Base-by-base conservation (phyloP, 306 rosid genomes). In the Cucurbita maxima region DNA sequence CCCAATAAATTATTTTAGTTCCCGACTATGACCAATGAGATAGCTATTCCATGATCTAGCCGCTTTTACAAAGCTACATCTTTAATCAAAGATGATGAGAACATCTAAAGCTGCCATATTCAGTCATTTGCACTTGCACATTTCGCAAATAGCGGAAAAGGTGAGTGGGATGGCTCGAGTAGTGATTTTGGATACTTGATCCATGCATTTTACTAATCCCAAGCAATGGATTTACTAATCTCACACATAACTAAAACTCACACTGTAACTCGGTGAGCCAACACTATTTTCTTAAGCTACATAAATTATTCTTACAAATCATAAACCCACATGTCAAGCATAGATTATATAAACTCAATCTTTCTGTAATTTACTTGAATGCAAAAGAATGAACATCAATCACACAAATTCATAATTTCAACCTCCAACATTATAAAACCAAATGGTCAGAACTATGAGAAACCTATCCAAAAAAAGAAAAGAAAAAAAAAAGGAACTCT, bases 1-100 rank as follows among this genome's bases (percentile, higher is more conserved):
- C 48, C 80, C 53, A 67, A 80, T 81, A 89, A 76, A 52, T 59
- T 48, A 81, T 66, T 78, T 48, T 83, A 86, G 87, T 81, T 82
- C 76, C 85, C 78, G 82, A 79, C 82, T 73, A 76, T 7, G 79
- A 72, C 82, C 83, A 79, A 66, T 81, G 76, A 67, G 74, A 74
- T 71, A 60, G 63, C 7, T 41, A 63, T 61, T 61, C 43, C 45
- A 62, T 62, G 50, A 62, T 62, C 25, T 8, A 62, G 50, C 0
- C 51, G 52, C 34, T 63, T 63, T 41, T 4, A 16, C 34, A 41
- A 41, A 63, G 71, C 51, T 63, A 63, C 34, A 63, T 63, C 71
- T 63, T 63, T 63, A 41, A 63, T 63, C 45, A 63, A 63, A 63
- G 34, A 63, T 63, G 51, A 63, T n/a, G 22, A n/a, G 52, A 38